phyloP scores from a whole-genome alignment of 2,329 filamentous ascomycete species.

The Hypoxylon sp. region DNA sequence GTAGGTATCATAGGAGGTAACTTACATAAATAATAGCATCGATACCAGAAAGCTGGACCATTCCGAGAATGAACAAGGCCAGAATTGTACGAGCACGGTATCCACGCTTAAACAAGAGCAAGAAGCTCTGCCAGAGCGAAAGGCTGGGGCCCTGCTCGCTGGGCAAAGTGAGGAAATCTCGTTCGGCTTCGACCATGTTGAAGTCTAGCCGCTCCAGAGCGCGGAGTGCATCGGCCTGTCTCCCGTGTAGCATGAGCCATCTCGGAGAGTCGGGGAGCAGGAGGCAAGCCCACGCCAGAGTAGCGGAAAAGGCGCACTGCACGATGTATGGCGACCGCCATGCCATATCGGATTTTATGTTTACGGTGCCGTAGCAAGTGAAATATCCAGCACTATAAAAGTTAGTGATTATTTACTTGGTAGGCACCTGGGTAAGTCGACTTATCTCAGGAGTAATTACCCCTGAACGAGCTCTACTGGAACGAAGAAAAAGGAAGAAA shows the following conservation, averaged over 20 bases:
- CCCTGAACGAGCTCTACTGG: no score
- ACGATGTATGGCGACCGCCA: conserved; percentile 67
- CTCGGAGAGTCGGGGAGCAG: conserved; percentile 64
- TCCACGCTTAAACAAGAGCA: conserved; percentile 49
- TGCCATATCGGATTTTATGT: conserved; percentile 56
- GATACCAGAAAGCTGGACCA: conserved; percentile 69
- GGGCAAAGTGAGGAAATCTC: conserved; percentile 53
- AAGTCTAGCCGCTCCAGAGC: conserved; percentile 55
- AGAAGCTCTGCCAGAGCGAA: conserved; percentile 46
- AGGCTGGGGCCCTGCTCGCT: conserved; percentile 44
- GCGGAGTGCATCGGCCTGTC: conserved; percentile 54
- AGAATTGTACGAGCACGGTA: conserved; percentile 57
- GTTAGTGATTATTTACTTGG: no score
- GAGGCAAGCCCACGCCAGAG: conserved; percentile 51
- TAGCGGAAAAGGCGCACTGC: conserved; percentile 52
- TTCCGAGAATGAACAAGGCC: conserved; percentile 57
- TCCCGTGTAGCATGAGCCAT: conserved; percentile 62
- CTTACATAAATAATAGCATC: conserved; percentile 68
- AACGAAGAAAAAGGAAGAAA: no score
- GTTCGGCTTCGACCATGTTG: conserved; percentile 55
- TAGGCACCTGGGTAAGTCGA: no score
- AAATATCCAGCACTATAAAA: conserved; percentile 68
- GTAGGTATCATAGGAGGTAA: conserved; percentile 5
- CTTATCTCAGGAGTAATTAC: no score
- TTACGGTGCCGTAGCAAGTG: conserved; percentile 63